phyloP scores from a whole-genome alignment of 2,329 filamentous ascomycete species.

The Torrubiella hemipterigena region DNA sequence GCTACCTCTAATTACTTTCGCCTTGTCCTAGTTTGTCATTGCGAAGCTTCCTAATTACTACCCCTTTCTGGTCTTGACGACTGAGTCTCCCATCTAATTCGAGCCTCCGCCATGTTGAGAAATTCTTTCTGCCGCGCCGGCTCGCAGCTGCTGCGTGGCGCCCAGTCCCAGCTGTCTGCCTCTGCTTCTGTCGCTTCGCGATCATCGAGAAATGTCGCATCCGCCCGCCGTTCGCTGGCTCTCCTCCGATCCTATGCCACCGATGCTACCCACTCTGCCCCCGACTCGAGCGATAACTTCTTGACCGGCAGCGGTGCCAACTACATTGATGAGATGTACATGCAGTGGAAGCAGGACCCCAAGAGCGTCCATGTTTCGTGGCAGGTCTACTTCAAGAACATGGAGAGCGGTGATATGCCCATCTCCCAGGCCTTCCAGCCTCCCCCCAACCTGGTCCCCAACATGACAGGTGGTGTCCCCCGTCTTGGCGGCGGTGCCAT shows the following conservation, averaged over 20 bases:
- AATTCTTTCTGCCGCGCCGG: constrained; percentile 53
- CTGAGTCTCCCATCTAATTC: too few species aligned
- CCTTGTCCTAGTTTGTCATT: too few species aligned
- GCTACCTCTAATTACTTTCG: too few species aligned
- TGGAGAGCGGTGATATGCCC: constrained; percentile 97
- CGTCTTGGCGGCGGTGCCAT: constrained; percentile 58
- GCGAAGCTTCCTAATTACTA: constrained; percentile 13
- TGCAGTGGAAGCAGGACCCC: constrained; percentile 92
- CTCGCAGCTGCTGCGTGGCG: constrained; percentile 46
- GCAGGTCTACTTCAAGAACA: constrained; percentile 99
- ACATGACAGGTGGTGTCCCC: constrained; percentile 66
- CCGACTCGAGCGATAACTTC: constrained; percentile 89
- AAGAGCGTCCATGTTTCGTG: constrained; percentile 93
- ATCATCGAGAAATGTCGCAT: constrained; percentile 30
- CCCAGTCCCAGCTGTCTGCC: constrained; percentile 39
- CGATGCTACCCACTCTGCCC: constrained; percentile 37
- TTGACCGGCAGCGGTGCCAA: constrained; percentile 93
- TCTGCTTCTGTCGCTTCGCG: constrained; percentile 30
- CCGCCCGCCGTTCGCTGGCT: constrained; percentile 36
- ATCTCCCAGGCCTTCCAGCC: constrained; percentile 95
- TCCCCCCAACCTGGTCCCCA: constrained; percentile 81
- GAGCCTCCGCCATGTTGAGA: constrained; percentile 63
- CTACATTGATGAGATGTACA: constrained; percentile 99
- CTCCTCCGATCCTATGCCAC: constrained; percentile 43
- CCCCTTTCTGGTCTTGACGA: too few species aligned